Percentiles rank a stretch among this genome's conserved stretches.
Evolutionary conservation across 176 grass and related monocot species (phyloP).

Genomic region (Cymbopogon citratus): DNA sequence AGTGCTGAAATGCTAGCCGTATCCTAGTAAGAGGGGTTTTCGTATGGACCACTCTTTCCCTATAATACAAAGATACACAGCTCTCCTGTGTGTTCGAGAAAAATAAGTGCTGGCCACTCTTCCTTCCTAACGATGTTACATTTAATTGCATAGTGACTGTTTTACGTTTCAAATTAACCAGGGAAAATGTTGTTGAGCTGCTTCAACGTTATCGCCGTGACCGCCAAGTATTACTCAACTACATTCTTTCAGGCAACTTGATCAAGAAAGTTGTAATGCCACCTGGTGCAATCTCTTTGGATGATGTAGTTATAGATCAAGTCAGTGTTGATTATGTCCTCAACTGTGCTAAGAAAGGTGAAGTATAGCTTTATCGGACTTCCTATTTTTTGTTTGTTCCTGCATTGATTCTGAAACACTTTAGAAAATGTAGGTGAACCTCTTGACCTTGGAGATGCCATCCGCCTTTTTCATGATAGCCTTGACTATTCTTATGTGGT

Average conservation of each 20-base stretch:
- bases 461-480: constrained; percentile 92
- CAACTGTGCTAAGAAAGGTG: constrained; percentile 93
- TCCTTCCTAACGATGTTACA: neutral
- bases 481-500: constrained; percentile 83
- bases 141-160: constrained; percentile 3
- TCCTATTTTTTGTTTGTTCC: constrained; percentile 12
- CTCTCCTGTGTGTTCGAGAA: too few relatives aligned
- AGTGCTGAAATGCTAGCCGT: too few relatives aligned
- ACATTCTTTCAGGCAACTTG: constrained; percentile 84
- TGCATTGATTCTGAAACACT: constrained; percentile 16
- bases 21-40: too few relatives aligned
- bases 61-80: too few relatives aligned
- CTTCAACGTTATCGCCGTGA: constrained; percentile 86
- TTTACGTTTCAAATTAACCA: constrained; percentile 28
- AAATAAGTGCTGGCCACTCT: too few relatives aligned
- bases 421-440: constrained; percentile 55
- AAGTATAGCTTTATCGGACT: neutral
- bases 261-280: constrained; percentile 99
- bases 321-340: constrained; percentile 95
- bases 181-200: constrained; percentile 72
- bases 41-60: too few relatives aligned
- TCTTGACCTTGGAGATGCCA: constrained; percentile 89
- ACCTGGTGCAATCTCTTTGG: constrained; percentile 83
- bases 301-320: constrained; percentile 93
- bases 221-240: constrained; percentile 82